These are phyloP conservation scores for Arabidopsis lyrata DNA, from an alignment of 441 rosid genomes.

Conservation along the genomic window DNA sequence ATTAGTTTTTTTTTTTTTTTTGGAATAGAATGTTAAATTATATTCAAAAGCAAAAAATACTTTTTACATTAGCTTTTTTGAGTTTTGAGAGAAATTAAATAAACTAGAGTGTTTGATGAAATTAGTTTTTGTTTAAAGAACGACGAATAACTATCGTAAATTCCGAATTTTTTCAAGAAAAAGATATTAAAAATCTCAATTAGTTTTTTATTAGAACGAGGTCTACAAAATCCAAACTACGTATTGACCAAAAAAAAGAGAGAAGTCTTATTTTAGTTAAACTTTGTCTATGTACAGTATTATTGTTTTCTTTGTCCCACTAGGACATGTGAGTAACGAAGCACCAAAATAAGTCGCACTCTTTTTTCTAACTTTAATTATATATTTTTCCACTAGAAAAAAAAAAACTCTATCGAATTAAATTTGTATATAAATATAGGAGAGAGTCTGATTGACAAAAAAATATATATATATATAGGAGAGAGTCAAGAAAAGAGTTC, in stretches of 20 bases:
- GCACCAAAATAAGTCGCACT: constrained; percentile 20
- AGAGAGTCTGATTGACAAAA: too few relatives aligned
- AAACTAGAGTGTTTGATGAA: too few relatives aligned
- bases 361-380: constrained; percentile 27
- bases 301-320: not conserved
- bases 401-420: not conserved
- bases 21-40: too few relatives aligned
- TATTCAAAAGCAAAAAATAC: too few relatives aligned
- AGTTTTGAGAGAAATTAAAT: too few relatives aligned
- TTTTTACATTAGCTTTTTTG: too few relatives aligned
- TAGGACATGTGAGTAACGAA: constrained; percentile 32
- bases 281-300: not conserved
- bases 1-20: too few relatives aligned
- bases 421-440: constrained; percentile 35
- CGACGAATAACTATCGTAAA: not conserved
- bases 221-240: constrained; percentile 8
- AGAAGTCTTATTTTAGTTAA: not conserved
- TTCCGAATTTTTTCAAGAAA: not conserved
- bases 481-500: constrained; percentile 35
- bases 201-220: not conserved
- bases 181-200: not conserved
- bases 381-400: not conserved
- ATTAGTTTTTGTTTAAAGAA: not conserved
- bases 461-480: constrained; percentile 38
- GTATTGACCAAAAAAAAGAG: not conserved